Conservation (phyloP, 805 yeast species). For the Barnettozyma botsteinii region DNA sequence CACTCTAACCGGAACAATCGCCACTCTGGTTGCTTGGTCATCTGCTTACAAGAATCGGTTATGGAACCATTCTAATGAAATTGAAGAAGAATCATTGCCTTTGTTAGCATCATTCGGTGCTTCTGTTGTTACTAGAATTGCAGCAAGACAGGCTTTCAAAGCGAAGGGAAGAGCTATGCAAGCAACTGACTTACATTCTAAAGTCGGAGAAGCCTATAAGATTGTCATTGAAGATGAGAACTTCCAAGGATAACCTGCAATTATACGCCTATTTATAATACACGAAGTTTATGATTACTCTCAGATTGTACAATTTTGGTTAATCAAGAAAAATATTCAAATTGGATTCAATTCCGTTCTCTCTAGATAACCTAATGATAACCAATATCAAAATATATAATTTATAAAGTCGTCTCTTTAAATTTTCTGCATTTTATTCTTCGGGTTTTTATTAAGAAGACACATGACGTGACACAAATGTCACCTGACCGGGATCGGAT, state of each 20-base stretch:
- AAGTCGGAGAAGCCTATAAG: constrained; percentile 55
- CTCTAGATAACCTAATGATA: too few relatives aligned
- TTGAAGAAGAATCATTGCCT: constrained; percentile 27
- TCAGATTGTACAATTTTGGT: too few relatives aligned
- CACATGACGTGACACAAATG: neutral
- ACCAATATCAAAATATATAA: too few relatives aligned
- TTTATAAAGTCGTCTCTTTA: too few relatives aligned
- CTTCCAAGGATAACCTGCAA: neutral
- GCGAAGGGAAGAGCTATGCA: constrained; percentile 73
- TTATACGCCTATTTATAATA: neutral
- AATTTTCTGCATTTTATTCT: too few relatives aligned
- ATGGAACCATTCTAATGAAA: constrained; percentile 46
- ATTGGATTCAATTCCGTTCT: too few relatives aligned
- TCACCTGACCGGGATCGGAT: too few relatives aligned
- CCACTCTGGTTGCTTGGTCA: constrained; percentile 79
- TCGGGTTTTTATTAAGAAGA: too few relatives aligned
- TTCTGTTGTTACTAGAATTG: constrained; percentile 55
- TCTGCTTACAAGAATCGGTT: constrained; percentile 50
- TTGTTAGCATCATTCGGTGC: constrained; percentile 70
- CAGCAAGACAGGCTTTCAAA: constrained; percentile 60
- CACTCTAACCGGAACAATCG: constrained; percentile 79
- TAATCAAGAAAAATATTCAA: neutral
- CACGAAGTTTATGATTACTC: constrained; percentile 1
- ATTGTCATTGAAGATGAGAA: constrained; percentile 10
- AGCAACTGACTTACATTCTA: constrained; percentile 72